Percentiles rank a stretch among this genome's conserved stretches.
Evolutionary conservation across 169 alveolate genomes (phyloP).

Genomic region (Plasmodium gonderi): DNA sequence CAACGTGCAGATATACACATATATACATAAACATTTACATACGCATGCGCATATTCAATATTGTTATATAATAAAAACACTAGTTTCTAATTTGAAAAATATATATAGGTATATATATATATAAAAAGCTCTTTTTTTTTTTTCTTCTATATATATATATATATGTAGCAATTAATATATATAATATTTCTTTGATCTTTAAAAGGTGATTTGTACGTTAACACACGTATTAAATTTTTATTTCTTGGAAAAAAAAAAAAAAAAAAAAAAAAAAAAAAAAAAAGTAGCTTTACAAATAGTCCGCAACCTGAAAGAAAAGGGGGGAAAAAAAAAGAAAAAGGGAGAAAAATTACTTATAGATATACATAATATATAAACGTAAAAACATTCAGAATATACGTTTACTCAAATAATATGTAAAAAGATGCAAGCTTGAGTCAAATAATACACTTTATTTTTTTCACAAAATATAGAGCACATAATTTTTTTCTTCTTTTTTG

Average conservation of each 20-base stretch:
- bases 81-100: slow-evolving; percentile 3
- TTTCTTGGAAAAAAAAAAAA: slow-evolving; percentile 34
- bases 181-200: slow-evolving; percentile 16
- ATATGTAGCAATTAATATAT: neutral
- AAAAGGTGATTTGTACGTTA: neutral
- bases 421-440: too few species aligned
- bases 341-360: neutral
- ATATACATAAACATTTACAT: neutral
- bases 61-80: slow-evolving; percentile 11
- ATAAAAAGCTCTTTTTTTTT: slow-evolving; percentile 1
- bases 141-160: slow-evolving; percentile 13
- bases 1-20: slow-evolving; percentile 3
- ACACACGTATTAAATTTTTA: slow-evolving; percentile 8
- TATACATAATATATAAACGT: neutral
- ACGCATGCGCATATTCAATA: slow-evolving; percentile 11
- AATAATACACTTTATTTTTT: too few species aligned
- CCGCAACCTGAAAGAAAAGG: slow-evolving; percentile 72
- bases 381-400: neutral
- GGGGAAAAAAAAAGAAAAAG: neutral
- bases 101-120: neutral
- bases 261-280: slow-evolving; percentile 53
- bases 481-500: neutral
- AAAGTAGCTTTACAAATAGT: slow-evolving; percentile 36
- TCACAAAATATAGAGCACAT: too few species aligned
- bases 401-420: too few species aligned